A percentile compares a stretch with the other conserved stretches of the same genome.
These are phyloP conservation scores for Blastomyces parvus DNA, from an alignment of 2,329 filamentous ascomycete genomes.

Conservation along the genomic window DNA sequence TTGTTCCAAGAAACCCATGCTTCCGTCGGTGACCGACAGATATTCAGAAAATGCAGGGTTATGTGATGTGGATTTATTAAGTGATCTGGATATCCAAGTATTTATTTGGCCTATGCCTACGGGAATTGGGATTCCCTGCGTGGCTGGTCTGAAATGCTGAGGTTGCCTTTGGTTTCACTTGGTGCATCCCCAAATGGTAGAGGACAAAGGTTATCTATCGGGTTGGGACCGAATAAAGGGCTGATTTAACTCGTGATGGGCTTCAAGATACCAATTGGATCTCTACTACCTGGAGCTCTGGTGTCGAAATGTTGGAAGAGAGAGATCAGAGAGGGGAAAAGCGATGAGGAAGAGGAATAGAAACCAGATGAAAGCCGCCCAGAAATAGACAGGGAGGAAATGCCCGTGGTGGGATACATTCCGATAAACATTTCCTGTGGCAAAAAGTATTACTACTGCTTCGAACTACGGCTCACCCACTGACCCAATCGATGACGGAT, in stretches of 20 bases:
- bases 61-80: background rate
- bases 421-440: conserved; percentile 7
- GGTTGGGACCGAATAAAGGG: background rate
- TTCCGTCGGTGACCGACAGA: conserved; percentile 37
- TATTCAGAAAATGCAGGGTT: conserved; percentile 18
- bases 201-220: too few species aligned
- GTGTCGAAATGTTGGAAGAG: background rate
- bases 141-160: too few species aligned
- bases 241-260: background rate
- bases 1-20: conserved; percentile 45
- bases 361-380: background rate
- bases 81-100: background rate
- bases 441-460: conserved; percentile 1
- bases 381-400: background rate
- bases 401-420: background rate
- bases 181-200: too few species aligned
- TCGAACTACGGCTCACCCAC: background rate
- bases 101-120: background rate
- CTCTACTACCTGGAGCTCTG: background rate
- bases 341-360: background rate
- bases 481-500: background rate
- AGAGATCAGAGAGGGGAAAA: too few species aligned
- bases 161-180: background rate
- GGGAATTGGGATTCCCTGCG: too few species aligned
- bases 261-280: background rate